Evolutionary conservation across 495 filamentous ascomycete species (phyloP).

Genomic region (Cryomyces antarcticus): DNA sequence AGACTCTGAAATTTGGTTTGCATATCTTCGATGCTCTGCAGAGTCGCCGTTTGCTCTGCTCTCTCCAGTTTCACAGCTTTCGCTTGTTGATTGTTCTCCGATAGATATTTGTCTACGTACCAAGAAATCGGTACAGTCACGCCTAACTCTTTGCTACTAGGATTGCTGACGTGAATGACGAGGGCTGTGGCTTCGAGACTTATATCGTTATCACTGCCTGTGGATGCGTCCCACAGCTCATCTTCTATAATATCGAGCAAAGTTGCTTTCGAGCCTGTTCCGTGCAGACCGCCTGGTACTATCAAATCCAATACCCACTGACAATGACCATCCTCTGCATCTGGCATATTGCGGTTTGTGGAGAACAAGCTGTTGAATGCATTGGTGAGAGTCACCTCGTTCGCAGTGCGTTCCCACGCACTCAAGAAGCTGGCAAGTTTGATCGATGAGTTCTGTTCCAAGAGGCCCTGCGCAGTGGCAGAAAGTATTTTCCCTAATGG

Average conservation of each 20-base stretch:
- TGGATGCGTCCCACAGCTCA: neutral
- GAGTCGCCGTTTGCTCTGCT: neutral
- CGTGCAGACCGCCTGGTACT: neutral
- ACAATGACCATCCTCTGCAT: neutral
- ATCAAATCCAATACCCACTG: neutral
- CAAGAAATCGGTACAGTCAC: neutral
- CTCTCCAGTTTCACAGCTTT: conserved; percentile 1
- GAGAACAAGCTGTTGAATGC: neutral
- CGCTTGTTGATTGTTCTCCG: conserved; percentile 2
- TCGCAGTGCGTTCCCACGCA: neutral
- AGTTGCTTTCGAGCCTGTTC: neutral
- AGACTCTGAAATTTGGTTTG: conserved; percentile 1
- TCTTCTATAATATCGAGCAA: neutral
- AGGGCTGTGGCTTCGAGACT: neutral
- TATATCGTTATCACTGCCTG: neutral
- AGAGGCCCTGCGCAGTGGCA: neutral
- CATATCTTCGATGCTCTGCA: conserved; percentile 4
- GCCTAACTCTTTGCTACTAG: neutral
- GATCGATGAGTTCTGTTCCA: neutral
- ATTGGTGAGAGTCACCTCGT: neutral
- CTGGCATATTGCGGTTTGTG: neutral
- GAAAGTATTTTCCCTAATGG: conserved; percentile 1
- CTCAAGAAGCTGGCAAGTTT: neutral
- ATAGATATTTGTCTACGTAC: conserved; percentile 10
- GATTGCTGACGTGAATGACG: neutral